Evolutionary conservation across 2,329 filamentous ascomycete genomes (phyloP).

Genomic region (Pyrenophora teres): DNA sequence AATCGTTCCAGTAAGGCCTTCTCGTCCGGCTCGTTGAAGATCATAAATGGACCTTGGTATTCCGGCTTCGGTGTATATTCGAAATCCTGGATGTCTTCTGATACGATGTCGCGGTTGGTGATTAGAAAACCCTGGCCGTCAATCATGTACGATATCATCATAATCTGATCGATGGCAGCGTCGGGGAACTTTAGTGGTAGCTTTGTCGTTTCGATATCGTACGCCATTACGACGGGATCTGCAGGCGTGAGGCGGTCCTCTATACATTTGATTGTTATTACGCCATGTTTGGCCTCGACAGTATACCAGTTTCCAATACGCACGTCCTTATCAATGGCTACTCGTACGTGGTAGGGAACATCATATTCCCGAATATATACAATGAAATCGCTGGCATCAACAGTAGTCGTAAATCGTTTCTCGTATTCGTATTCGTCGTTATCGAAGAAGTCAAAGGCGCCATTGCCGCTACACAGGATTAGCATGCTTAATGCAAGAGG

Average conservation of each 20-base stretch:
- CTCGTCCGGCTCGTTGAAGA: conserved; percentile 97
- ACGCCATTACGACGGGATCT: conserved; percentile 98
- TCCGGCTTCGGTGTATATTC: conserved; percentile 98
- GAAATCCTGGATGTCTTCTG: conserved; percentile 95
- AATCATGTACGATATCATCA: conserved; percentile 99
- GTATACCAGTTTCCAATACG: conserved; percentile 97
- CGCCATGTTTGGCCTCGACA: conserved; percentile 90
- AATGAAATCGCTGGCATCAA: conserved; percentile 95
- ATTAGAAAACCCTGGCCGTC: conserved; percentile 97
- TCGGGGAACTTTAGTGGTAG: conserved; percentile 96
- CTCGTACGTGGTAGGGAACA: conserved; percentile 98
- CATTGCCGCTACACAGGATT: conserved; percentile 63
- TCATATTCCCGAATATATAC: conserved; percentile 99
- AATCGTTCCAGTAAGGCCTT: conserved; percentile 87
- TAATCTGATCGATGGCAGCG: conserved; percentile 90
- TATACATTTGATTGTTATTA: conserved; percentile 80
- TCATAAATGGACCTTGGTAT: conserved; percentile 93
- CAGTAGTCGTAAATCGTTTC: conserved; percentile 75
- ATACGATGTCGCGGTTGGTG: conserved; percentile 96
- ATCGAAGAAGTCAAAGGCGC: conserved; percentile 94
- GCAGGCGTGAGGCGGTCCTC: conserved; percentile 87
- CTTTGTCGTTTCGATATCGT: conserved; percentile 98
- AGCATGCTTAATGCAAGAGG: conserved; percentile 7
- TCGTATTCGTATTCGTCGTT: conserved; percentile 78
- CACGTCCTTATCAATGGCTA: conserved; percentile 97